These are phyloP conservation scores for Microcyclospora tardicrescens DNA, from an alignment of 2,329 filamentous ascomycete genomes.

Conservation along the genomic window DNA sequence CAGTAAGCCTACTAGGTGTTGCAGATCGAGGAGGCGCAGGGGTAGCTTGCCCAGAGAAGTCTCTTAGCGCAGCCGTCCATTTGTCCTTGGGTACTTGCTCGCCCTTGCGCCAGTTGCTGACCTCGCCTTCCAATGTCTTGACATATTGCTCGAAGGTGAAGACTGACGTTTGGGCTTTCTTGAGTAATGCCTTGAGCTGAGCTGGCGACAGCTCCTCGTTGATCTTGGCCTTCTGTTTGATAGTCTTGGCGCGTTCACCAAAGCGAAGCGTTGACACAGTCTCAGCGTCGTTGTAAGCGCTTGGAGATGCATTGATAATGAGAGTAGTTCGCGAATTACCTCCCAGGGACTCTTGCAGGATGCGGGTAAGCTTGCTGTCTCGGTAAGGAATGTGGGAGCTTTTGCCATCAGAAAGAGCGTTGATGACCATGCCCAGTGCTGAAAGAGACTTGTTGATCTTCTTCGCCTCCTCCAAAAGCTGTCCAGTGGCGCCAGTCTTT, in stretches of 20 bases:
- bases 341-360: constrained; percentile 90
- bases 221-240: constrained; percentile 99
- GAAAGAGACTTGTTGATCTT: constrained; percentile 99
- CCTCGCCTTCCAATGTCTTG: constrained; percentile 66
- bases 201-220: constrained; percentile 93
- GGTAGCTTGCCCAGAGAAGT: constrained; percentile 27
- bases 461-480: constrained; percentile 95
- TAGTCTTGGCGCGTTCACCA: constrained; percentile 90
- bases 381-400: constrained; percentile 91
- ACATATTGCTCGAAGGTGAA: constrained; percentile 84
- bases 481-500: constrained; percentile 93
- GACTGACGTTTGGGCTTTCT: constrained; percentile 81
- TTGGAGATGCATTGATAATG: constrained; percentile 98
- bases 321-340: constrained; percentile 97
- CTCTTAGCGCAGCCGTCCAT: constrained; percentile 60
- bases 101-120: constrained; percentile 75
- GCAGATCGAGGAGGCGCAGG: constrained; percentile 43
- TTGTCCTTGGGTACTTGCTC: constrained; percentile 78
- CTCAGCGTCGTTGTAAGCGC: constrained; percentile 94
- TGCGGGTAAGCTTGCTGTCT: constrained; percentile 95
- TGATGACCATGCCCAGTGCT: constrained; percentile 97
- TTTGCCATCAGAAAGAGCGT: constrained; percentile 91
- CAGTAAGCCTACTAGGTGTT: constrained; percentile 42
- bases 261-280: constrained; percentile 86
- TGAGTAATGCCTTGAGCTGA: constrained; percentile 84